These are phyloP conservation scores for Wickerhamiella cacticola DNA, from an alignment of 805 yeast species.

Conservation along the genomic window DNA sequence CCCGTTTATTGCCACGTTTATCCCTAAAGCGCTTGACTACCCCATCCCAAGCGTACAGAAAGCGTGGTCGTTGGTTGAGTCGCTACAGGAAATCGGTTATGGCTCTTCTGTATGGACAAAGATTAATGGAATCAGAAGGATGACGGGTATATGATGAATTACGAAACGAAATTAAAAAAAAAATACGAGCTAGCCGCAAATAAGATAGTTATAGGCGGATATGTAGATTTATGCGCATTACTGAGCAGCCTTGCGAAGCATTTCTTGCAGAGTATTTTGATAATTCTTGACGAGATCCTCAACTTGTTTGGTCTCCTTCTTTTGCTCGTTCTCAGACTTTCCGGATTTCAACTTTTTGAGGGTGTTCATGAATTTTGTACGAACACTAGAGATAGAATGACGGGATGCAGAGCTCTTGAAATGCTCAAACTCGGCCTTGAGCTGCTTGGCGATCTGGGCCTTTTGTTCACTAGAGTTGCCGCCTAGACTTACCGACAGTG, in stretches of 20 bases:
- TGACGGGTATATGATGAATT: slow-evolving; percentile 26
- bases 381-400: slow-evolving; percentile 43
- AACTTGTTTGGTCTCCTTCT: slow-evolving; percentile 44
- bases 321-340: slow-evolving; percentile 32
- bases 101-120: slow-evolving; percentile 54
- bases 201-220: no score
- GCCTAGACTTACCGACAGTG: slow-evolving; percentile 62
- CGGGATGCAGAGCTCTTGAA: slow-evolving; percentile 41
- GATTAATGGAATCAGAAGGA: slow-evolving; percentile 40
- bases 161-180: not conserved
- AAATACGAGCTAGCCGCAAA: not conserved
- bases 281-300: slow-evolving; percentile 62
- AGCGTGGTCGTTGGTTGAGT: slow-evolving; percentile 82
- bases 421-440: slow-evolving; percentile 56
- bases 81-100: slow-evolving; percentile 76
- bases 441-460: slow-evolving; percentile 39
- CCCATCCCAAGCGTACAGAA: slow-evolving; percentile 70
- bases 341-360: slow-evolving; percentile 42
- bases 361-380: slow-evolving; percentile 47
- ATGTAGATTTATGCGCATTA: no score
- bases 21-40: slow-evolving; percentile 83
- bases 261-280: slow-evolving; percentile 43
- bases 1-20: slow-evolving; percentile 60
- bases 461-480: slow-evolving; percentile 59
- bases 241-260: slow-evolving; percentile 36